A percentile compares a stretch with the other conserved stretches of the same genome.
Conservation (phyloP, 2,329 filamentous ascomycete genomes). For the Alternaria sp. region DNA sequence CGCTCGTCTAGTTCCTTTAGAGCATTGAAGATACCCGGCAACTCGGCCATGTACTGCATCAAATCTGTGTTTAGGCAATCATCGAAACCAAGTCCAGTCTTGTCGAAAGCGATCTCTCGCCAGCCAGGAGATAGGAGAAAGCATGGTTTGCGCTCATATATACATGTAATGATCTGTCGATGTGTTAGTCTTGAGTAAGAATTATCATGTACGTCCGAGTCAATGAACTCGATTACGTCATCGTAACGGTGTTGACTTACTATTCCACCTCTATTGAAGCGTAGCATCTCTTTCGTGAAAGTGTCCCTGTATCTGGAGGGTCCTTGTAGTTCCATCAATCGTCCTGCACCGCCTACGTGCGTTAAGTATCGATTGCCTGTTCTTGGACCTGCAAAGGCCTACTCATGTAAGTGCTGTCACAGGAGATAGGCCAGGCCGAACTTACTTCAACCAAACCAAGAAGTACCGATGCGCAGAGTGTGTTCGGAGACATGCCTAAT, state of each 20-base stretch:
- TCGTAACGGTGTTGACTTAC: slow-evolving; percentile 26
- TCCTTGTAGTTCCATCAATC: slow-evolving; percentile 46
- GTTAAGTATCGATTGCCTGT: slow-evolving; percentile 44
- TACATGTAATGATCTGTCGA: slow-evolving; percentile 43
- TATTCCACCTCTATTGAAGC: slow-evolving; percentile 44
- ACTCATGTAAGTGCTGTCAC: neutral
- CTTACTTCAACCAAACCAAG: slow-evolving; percentile 46
- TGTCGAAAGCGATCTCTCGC: slow-evolving; percentile 47
- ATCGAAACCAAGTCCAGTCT: slow-evolving; percentile 36
- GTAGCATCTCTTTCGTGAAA: slow-evolving; percentile 45
- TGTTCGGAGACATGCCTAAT: slow-evolving; percentile 46
- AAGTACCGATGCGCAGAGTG: slow-evolving; percentile 46
- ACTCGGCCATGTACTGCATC: slow-evolving; percentile 38
- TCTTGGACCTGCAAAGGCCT: slow-evolving; percentile 46
- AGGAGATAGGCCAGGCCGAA: neutral
- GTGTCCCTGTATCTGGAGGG: slow-evolving; percentile 36
- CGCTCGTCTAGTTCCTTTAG: slow-evolving; percentile 32
- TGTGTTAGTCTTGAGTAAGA: slow-evolving; percentile 2
- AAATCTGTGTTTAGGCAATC: slow-evolving; percentile 43
- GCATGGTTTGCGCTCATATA: slow-evolving; percentile 43
- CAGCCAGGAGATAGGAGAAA: slow-evolving; percentile 45
- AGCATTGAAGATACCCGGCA: slow-evolving; percentile 40
- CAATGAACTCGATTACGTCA: neutral
- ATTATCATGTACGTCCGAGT: neutral
- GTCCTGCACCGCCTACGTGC: slow-evolving; percentile 46